A percentile compares a stretch with the other conserved stretches of the same genome.
These are phyloP conservation scores for Talaromyces ruber DNA, from an alignment of 495 filamentous ascomycete genomes.

Conservation along the genomic window DNA sequence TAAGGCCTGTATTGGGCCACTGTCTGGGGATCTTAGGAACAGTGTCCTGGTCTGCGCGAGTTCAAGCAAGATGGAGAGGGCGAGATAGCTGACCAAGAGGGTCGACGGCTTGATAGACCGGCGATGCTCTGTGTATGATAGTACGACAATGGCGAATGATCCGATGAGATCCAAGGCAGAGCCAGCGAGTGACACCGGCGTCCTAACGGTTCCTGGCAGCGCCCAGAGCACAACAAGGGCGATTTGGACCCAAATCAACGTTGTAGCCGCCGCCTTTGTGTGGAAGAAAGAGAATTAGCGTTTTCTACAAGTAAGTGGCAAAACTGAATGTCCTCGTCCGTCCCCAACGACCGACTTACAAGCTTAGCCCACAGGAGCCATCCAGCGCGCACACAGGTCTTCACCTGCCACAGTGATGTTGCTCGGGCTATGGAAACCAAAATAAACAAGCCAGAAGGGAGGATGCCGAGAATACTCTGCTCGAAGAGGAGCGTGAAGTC, in stretches of 20 bases:
- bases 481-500: slow-evolving; percentile 46
- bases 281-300: not conserved
- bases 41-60: slow-evolving; percentile 44
- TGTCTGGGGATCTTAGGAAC: not conserved
- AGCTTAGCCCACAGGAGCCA: not conserved
- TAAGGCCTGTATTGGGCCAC: not conserved
- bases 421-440: not conserved
- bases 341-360: not conserved
- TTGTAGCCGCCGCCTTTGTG: not conserved
- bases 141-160: slow-evolving; percentile 24
- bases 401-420: not conserved
- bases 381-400: not conserved
- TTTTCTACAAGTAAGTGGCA: not conserved
- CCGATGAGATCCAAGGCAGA: not conserved
- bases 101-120: slow-evolving; percentile 48
- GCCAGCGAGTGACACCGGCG: not conserved
- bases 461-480: slow-evolving; percentile 34
- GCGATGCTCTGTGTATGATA: slow-evolving; percentile 50
- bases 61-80: slow-evolving; percentile 50
- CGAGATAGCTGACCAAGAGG: slow-evolving; percentile 50
- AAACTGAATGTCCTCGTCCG: not conserved
- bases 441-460: slow-evolving; percentile 31
- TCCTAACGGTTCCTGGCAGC: slow-evolving; percentile 14
- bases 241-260: slow-evolving; percentile 23
- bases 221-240: slow-evolving; percentile 41